A percentile compares a stretch with the other conserved stretches of the same genome.
Evolutionary conservation across 139 green algal genomes (phyloP).

Genomic region (Chlorella ohadii): DNA sequence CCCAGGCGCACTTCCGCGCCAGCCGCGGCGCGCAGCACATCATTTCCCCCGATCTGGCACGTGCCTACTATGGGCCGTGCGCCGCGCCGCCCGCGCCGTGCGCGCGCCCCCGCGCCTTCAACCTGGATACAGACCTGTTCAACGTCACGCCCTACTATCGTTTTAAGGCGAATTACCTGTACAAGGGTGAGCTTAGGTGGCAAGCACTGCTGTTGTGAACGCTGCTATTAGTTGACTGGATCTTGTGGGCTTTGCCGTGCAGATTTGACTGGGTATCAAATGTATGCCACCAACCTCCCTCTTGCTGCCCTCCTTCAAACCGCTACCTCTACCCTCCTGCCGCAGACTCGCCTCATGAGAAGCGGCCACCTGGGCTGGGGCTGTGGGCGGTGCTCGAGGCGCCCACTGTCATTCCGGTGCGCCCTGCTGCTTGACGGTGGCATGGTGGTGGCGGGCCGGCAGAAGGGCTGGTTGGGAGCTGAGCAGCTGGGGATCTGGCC

Average conservation of each 20-base stretch:
- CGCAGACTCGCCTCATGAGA: conserved; percentile 18
- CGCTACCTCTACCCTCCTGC: no score
- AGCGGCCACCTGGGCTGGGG: conserved; percentile 9
- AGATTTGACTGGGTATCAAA: no score
- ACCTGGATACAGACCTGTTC: conserved; percentile 35
- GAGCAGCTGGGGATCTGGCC: no score
- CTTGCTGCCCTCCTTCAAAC: no score
- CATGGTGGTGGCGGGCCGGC: no score
- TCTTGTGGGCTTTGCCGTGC: no score
- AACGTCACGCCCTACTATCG: conserved; percentile 44
- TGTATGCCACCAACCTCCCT: no score
- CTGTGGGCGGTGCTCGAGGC: conserved; percentile 3
- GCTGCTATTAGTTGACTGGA: no score
- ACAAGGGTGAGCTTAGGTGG: conserved; percentile 9
- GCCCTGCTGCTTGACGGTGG: no score
- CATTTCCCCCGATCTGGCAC: conserved; percentile 39
- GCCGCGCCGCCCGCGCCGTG: not conserved
- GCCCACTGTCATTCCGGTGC: not conserved
- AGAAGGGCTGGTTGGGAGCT: no score
- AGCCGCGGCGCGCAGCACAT: conserved; percentile 45
- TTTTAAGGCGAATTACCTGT: conserved; percentile 28
- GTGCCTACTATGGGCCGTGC: conserved; percentile 45
- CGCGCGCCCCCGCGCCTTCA: conserved; percentile 18
- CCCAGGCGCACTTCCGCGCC: conserved; percentile 38
- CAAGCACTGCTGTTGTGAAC: no score